Evolutionary conservation across 2,329 filamentous ascomycete genomes (phyloP).

Genomic region (Thelonectria rubi): DNA sequence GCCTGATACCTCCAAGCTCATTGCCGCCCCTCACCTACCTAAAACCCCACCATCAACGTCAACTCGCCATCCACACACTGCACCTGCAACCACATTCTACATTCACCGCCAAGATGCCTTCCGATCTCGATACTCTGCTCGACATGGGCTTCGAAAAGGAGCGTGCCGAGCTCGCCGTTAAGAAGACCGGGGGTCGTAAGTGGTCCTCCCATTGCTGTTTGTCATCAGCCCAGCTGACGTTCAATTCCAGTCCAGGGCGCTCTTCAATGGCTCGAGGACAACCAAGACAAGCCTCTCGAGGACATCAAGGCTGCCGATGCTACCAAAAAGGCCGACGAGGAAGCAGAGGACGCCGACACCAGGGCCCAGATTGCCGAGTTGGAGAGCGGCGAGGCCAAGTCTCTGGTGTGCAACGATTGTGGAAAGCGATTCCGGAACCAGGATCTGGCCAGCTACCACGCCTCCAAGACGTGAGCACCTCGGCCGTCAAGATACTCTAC

Average conservation of each 20-base stretch:
- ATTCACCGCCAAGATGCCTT: conserved; percentile 60
- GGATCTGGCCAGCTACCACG: conserved; percentile 88
- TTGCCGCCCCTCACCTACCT: conserved; percentile 33
- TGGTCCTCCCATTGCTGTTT: conserved; percentile 24
- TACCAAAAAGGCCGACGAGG: conserved; percentile 56
- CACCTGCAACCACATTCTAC: conserved; percentile 4
- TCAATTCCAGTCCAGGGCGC: conserved; percentile 78
- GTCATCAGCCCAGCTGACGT: conserved; percentile 18
- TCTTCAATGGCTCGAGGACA: conserved; percentile 93
- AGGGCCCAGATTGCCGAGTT: conserved; percentile 70
- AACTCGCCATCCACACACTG: conserved; percentile 20
- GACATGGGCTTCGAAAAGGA: conserved; percentile 86
- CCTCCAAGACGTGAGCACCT: conserved; percentile 75
- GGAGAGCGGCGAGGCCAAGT: conserved; percentile 77
- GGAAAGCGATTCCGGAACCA: conserved; percentile 88
- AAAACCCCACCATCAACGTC: conserved; percentile 37
- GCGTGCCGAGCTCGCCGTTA: conserved; percentile 83
- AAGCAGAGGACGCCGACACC: conserved; percentile 57
- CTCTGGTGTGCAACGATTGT: conserved; percentile 93
- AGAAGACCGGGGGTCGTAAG: conserved; percentile 82
- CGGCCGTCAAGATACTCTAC: background rate
- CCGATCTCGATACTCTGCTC: conserved; percentile 68
- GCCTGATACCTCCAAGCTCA: conserved; percentile 17
- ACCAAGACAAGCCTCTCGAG: conserved; percentile 86
- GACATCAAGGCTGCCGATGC: conserved; percentile 69